These are phyloP conservation scores for Serendipita sp. DNA, from an alignment of 768 basidiomycete genomes.

Conservation along the genomic window DNA sequence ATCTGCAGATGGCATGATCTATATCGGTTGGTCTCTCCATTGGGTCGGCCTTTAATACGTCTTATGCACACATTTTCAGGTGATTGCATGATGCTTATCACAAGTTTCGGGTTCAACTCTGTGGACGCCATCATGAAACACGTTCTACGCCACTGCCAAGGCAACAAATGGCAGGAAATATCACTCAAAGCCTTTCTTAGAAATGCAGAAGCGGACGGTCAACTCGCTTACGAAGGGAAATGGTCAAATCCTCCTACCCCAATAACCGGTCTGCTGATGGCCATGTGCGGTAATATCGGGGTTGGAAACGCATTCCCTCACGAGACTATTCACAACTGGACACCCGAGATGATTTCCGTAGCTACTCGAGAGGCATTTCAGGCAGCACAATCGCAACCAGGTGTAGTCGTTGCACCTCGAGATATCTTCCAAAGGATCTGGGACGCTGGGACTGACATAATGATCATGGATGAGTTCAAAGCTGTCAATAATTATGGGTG, in stretches of 20 bases:
- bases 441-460: slow-evolving; percentile 4
- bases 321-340: background rate
- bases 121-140: background rate
- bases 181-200: background rate
- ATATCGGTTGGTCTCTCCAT: background rate
- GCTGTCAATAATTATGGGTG: slow-evolving; percentile 13
- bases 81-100: slow-evolving; percentile 4
- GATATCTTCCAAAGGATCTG: slow-evolving; percentile 3
- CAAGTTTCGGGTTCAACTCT: background rate
- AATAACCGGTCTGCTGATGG: background rate
- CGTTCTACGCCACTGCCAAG: background rate
- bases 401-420: background rate
- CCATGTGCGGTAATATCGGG: background rate
- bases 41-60: background rate
- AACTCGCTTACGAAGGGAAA: background rate
- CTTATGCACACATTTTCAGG: background rate
- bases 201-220: background rate
- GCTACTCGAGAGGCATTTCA: background rate
- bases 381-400: background rate
- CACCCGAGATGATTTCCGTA: no score
- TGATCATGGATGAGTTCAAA: slow-evolving; percentile 12
- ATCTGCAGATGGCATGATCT: slow-evolving; percentile 3
- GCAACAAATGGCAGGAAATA: background rate
- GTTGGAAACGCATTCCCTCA: background rate
- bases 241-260: background rate